Evolutionary conservation across 805 yeast genomes (phyloP).

Genomic region (Saturnispora halmiae): DNA sequence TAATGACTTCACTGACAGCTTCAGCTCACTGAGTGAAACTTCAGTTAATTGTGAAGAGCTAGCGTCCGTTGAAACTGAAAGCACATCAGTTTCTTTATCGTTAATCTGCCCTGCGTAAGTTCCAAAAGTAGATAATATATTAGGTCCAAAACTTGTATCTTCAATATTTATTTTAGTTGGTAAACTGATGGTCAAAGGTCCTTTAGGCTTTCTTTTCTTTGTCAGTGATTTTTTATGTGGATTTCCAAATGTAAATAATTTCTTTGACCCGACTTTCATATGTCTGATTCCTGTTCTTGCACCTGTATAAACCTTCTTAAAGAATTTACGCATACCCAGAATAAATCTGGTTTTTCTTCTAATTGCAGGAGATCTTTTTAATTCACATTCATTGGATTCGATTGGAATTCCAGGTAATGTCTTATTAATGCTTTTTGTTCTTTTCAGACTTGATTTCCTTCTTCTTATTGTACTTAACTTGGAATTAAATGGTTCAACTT

Average conservation of each 20-base stretch:
- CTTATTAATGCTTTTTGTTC: background rate
- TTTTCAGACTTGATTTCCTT: background rate
- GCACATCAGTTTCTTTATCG: slow-evolving; percentile 2
- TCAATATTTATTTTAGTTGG: slow-evolving; percentile 11
- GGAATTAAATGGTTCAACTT: background rate
- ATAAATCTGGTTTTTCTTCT: slow-evolving; percentile 27
- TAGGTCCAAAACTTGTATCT: slow-evolving; percentile 9
- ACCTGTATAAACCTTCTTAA: slow-evolving; percentile 12
- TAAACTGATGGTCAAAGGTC: slow-evolving; percentile 1
- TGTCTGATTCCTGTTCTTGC: slow-evolving; percentile 18
- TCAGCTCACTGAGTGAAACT: background rate
- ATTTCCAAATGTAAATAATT: slow-evolving; percentile 8
- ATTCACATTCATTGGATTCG: slow-evolving; percentile 9
- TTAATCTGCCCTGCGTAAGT: background rate
- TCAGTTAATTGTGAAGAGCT: too few relatives aligned
- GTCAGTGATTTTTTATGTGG: background rate
- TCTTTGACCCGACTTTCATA: slow-evolving; percentile 13
- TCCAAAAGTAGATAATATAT: slow-evolving; percentile 3
- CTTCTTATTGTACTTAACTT: background rate
- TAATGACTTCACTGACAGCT: background rate
- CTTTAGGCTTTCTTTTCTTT: background rate
- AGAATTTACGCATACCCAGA: slow-evolving; percentile 13
- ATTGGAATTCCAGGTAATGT: slow-evolving; percentile 2
- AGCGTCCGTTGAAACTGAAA: too few relatives aligned
- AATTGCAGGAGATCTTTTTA: slow-evolving; percentile 27